phyloP scores from a whole-genome alignment of 116 monocot genomes.

The Phalaenopsis hybrid region DNA sequence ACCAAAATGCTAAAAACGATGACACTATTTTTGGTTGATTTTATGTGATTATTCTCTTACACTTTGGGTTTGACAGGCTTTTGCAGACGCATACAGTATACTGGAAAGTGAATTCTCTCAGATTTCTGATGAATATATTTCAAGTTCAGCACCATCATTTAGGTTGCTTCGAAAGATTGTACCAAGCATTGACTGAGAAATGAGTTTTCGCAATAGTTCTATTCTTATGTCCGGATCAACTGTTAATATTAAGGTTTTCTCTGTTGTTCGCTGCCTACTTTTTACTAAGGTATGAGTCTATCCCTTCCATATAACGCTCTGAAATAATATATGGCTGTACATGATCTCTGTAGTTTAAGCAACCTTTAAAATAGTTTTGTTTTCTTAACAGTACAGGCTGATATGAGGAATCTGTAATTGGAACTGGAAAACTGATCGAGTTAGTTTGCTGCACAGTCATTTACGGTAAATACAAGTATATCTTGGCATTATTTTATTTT shows the following conservation, averaged over 20 bases:
- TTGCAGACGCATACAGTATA: constrained; percentile 60
- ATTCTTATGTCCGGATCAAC: neutral
- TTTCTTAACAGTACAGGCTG: neutral
- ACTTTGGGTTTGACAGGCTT: constrained; percentile 40
- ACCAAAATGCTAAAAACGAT: neutral
- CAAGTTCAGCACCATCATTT: constrained; percentile 23
- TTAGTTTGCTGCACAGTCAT: neutral
- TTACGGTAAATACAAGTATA: neutral
- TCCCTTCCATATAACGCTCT: neutral
- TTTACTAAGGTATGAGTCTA: neutral
- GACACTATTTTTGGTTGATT: neutral
- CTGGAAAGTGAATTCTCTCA: constrained; percentile 46
- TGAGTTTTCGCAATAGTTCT: constrained; percentile 1
- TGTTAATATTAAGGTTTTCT: neutral
- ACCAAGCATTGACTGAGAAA: constrained; percentile 34
- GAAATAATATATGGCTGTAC: neutral
- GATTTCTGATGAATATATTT: constrained; percentile 21
- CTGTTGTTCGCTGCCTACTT: neutral
- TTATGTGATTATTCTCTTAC: neutral
- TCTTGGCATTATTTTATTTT: neutral
- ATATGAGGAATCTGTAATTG: neutral
- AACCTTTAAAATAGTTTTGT: neutral
- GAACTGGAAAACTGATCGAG: neutral
- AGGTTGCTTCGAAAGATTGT: constrained; percentile 53
- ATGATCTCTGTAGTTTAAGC: neutral